Evolutionary conservation across 2,329 filamentous ascomycete species (phyloP), one percentile per base, ranked within the genome.

Genomic region (Stagonosporopsis tanaceti): DNA sequence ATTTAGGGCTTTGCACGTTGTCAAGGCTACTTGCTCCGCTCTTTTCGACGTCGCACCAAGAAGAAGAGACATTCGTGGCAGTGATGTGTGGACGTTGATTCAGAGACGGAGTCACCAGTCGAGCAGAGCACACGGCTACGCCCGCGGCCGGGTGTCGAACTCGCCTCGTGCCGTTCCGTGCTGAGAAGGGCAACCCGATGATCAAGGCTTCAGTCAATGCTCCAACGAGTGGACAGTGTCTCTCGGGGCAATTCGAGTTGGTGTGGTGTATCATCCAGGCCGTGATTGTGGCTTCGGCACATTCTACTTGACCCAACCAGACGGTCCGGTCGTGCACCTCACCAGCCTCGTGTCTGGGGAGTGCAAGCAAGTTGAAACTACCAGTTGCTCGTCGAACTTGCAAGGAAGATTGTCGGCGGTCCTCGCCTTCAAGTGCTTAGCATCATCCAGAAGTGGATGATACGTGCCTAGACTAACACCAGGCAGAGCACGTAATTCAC

Each of bases 1-100:
- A 65, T 59, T 50, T 46, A 62, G 61, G 57, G 58, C 60, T 51
- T 52, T 47, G 25, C 20, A 48, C 41, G 20, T 47, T 38, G 37
- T 59, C 51, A 53, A 50, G 38, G 47, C 45, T 24, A 51, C 20
- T 35, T 57, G 20, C 45, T 53, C 45, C 22, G 44, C 34, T 47
- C 20, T 45, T 30, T n/a, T n/a, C 12, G 38, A 25, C 6, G 50
- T 57, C 34, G 27, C 40, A 53, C 44, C 53, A 57, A 35, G 22
- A 48, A n/a, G n/a, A 48, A 25, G 25, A 45, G 15, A 35, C 24
- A 25, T 35, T 53, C 45, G 54, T 53, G 54, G 48, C 54, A 53
- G n/a, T 11, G 15, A 20, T 50, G 20, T 53, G 9, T 57, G 54
- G 50, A 44, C 48, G 28, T 48, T 57, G 54, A 50, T 45, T 44